Evolutionary conservation across 164 flowering plant species (phyloP), one percentile per base, ranked within the genome.

Genomic region (Vitis amurensis): DNA sequence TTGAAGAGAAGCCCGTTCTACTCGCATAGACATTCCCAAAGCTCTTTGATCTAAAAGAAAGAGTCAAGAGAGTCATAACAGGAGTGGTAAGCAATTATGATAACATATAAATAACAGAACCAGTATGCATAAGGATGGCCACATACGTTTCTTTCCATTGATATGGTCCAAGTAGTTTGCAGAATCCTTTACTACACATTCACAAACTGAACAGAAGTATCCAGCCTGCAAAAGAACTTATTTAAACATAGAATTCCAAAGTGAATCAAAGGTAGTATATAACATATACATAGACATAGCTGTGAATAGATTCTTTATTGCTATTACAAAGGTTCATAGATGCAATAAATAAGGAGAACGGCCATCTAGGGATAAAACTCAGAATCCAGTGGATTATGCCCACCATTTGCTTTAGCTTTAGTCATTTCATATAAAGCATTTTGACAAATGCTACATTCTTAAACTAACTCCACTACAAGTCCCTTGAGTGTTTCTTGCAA

Each of bases 131-230:
- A 48, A 17, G 31, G 61, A 55, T 19, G 47, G 44, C 37, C 9
- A 74, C 92, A 49, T 85, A 93, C 97, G 97, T 77, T 93, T 95
- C 83, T 95, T 95, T 60, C 99, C 99, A 89, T 93, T 93, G 58
- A 95, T 95, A 71, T 95, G 99, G 79, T 95, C 99, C 88, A 95
- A 81, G 81, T 90, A 95, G 82, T 93, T 93, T 59, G 99, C 98
- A 31, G 99, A 93, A 84, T 95, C 99, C 81, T 95, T 95, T 16
- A 91, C 99, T 0, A 95, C 98, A 77, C 98, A 95, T 74, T 92
- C 92, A 81, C 99, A 95, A 73, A 93, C 97, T 12, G 86, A 80
- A 77, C 97, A 95, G 73, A 63, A 95, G 77, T 93, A 93, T 62
- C 99, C 98, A 79, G 97, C 98, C 99, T 93, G 88, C 78, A 81